Evolutionary conservation across 768 basidiomycete genomes (phyloP).

Genomic region (Mycena metata): DNA sequence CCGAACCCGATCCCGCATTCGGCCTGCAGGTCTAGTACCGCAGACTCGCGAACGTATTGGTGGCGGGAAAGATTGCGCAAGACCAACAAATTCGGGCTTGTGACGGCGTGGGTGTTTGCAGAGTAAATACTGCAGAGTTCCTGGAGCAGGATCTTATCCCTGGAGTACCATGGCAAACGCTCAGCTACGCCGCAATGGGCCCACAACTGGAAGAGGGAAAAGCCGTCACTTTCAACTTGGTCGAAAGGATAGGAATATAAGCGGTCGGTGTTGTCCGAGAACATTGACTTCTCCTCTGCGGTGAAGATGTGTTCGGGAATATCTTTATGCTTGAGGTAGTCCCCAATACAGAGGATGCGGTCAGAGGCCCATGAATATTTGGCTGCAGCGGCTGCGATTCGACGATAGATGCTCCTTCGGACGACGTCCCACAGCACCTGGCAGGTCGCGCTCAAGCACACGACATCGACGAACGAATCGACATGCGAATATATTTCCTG

Average conservation of each 20-base stretch:
- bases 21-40: background rate
- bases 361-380: conserved; percentile 38
- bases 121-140: background rate
- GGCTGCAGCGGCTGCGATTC: background rate
- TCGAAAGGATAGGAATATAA: background rate
- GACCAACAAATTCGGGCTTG: background rate
- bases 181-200: background rate
- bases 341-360: conserved; percentile 41
- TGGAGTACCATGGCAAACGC: background rate
- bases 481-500: conserved; percentile 1
- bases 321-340: conserved; percentile 22
- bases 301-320: conserved; percentile 20
- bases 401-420: background rate
- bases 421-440: conserved; percentile 19
- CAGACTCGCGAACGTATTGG: conserved; percentile 10
- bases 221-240: too few species aligned
- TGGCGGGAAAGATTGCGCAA: conserved; percentile 15
- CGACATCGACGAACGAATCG: background rate
- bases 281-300: background rate
- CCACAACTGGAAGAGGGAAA: too few species aligned
- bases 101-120: background rate
- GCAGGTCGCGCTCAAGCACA: conserved; percentile 9
- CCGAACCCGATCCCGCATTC: conserved; percentile 1
- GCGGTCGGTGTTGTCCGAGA: background rate
- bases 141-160: too few species aligned